These are phyloP conservation scores for Candida sojae DNA, from an alignment of 1,139 yeast genomes.

Conservation along the genomic window DNA sequence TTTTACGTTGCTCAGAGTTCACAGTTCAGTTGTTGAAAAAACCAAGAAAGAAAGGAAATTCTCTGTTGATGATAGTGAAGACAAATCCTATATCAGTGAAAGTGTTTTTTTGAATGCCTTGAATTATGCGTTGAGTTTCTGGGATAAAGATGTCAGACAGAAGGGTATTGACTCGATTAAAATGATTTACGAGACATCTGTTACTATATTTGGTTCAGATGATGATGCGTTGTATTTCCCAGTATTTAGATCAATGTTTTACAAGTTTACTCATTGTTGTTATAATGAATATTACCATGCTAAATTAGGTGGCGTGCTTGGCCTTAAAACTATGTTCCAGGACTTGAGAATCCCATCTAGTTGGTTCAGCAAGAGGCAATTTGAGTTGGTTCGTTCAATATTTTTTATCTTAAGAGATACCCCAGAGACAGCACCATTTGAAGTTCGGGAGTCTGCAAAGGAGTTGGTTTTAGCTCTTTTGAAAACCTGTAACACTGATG, in stretches of 20 bases:
- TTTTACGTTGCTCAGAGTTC: constrained; percentile 73
- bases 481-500: constrained; percentile 61
- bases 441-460: constrained; percentile 72
- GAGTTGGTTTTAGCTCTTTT: constrained; percentile 64
- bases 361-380: constrained; percentile 78
- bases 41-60: constrained; percentile 71
- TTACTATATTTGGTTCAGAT: constrained; percentile 63
- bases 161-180: constrained; percentile 72
- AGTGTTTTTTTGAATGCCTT: constrained; percentile 73
- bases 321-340: constrained; percentile 71
- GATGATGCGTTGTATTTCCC: constrained; percentile 73
- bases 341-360: constrained; percentile 66
- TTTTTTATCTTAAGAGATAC: constrained; percentile 91
- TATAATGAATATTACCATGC: constrained; percentile 84
- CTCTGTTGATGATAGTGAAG: constrained; percentile 78
- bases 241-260: constrained; percentile 72
- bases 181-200: constrained; percentile 61
- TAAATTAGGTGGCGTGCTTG: constrained; percentile 88
- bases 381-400: constrained; percentile 82
- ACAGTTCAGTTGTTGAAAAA: constrained; percentile 71
- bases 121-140: constrained; percentile 77
- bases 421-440: constrained; percentile 83
- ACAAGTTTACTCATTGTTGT: constrained; percentile 86
- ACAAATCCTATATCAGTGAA: constrained; percentile 68
- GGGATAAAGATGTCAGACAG: constrained; percentile 66